Conservation (phyloP, 257 asterid genomes). For the Handroanthus guayacan region DNA sequence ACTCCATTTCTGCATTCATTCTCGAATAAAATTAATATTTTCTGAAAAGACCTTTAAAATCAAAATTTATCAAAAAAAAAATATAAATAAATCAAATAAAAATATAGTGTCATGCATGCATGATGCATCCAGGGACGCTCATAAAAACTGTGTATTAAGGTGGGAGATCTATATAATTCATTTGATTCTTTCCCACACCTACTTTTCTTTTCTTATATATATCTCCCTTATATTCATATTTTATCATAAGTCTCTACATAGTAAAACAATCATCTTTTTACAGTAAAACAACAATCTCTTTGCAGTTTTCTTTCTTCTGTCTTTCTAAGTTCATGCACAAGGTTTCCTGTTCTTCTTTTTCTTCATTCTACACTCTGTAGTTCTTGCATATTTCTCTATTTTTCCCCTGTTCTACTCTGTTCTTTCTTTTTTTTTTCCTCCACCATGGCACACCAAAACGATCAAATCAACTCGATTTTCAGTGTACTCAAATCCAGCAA, state of each 20-base stretch:
- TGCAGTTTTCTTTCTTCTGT: too few relatives aligned
- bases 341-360: neutral
- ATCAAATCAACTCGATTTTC: constrained; percentile 39
- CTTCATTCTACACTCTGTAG: neutral
- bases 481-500: constrained; percentile 35
- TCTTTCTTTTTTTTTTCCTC: constrained; percentile 7
- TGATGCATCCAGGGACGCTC: too few relatives aligned
- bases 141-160: too few relatives aligned
- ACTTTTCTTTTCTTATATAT: constrained; percentile 24
- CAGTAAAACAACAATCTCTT: too few relatives aligned
- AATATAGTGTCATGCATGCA: too few relatives aligned
- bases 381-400: neutral
- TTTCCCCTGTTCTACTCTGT: constrained; percentile 30
- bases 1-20: too few relatives aligned
- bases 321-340: neutral
- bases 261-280: too few relatives aligned
- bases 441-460: constrained; percentile 65
- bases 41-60: too few relatives aligned
- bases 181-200: neutral
- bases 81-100: too few relatives aligned
- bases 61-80: too few relatives aligned
- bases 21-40: too few relatives aligned
- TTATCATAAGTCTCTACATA: neutral
- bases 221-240: constrained; percentile 9
- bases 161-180: too few relatives aligned